Evolutionary conservation across 179 eudicot genomes (phyloP).

Genomic region (Gypsophila paniculata): DNA sequence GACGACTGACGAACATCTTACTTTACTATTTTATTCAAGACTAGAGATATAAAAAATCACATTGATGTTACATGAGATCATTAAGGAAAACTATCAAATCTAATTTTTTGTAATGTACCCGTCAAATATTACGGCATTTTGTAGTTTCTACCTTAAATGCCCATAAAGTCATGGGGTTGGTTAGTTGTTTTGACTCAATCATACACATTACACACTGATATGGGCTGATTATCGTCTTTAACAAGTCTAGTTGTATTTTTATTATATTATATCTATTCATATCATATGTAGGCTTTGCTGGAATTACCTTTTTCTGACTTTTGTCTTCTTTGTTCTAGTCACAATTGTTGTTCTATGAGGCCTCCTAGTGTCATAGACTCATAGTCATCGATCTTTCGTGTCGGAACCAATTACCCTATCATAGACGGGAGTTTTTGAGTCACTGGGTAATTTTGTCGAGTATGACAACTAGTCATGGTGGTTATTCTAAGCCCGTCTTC

Average conservation of each 20-base stretch:
- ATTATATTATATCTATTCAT: neutral
- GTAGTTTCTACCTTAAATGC: neutral
- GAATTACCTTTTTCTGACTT: neutral
- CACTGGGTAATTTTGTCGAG: neutral
- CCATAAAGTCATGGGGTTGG: neutral
- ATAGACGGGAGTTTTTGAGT: neutral
- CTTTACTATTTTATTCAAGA: neutral
- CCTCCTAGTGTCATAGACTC: neutral
- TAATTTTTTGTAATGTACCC: neutral
- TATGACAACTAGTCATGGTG: too few species aligned
- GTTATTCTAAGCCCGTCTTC: too few species aligned
- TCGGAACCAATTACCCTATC: neutral
- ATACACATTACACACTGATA: neutral
- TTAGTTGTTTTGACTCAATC: constrained; percentile 4
- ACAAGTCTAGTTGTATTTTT: neutral
- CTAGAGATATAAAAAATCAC: neutral
- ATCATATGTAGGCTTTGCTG: constrained; percentile 4
- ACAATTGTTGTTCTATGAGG: neutral
- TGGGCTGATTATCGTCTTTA: constrained; percentile 5
- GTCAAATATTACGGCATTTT: constrained; percentile 8
- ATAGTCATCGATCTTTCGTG: neutral
- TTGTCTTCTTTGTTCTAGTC: neutral
- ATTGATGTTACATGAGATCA: neutral
- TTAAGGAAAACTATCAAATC: neutral
- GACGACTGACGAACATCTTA: neutral